A percentile compares a stretch with the other conserved stretches of the same genome.
phyloP scores from a whole-genome alignment of 73 alveolate genomes.

The Uronychia setigera region DNA sequence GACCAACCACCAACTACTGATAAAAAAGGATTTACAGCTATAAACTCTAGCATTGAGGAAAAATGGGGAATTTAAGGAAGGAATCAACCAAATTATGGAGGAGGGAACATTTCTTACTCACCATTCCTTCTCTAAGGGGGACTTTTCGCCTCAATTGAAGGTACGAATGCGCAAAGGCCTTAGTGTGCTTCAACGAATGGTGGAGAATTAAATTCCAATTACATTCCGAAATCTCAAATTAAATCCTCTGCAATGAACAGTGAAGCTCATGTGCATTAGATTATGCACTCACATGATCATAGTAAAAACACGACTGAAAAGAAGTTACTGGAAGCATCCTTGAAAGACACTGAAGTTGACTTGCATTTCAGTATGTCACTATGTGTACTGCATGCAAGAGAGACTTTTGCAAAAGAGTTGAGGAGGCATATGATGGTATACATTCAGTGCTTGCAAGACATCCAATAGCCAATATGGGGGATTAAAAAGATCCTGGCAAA shows the following conservation, averaged over 20 bases:
- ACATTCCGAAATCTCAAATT: too few species aligned
- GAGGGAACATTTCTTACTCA: too few species aligned
- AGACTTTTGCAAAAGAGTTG: neutral
- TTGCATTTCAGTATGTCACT: neutral
- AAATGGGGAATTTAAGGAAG: too few species aligned
- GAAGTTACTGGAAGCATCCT: neutral
- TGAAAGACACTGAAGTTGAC: neutral
- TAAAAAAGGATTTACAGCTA: neutral
- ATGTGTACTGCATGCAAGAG: neutral
- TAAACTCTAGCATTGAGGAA: neutral
- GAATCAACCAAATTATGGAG: neutral
- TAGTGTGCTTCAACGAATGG: too few species aligned
- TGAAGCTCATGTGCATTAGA: neutral
- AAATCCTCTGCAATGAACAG: neutral
- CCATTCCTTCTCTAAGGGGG: too few species aligned
- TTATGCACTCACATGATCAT: neutral
- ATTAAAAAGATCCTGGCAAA: neutral
- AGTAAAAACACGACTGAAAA: neutral
- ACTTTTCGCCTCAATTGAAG: too few species aligned
- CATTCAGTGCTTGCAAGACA: neutral
- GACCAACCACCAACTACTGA: neutral
- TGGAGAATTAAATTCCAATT: too few species aligned
- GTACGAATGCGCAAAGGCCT: too few species aligned
- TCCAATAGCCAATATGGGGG: neutral
- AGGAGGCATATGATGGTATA: neutral